Base-by-base conservation (phyloP, 169 alveolate genomes). In the Cryptosporidium muris region DNA sequence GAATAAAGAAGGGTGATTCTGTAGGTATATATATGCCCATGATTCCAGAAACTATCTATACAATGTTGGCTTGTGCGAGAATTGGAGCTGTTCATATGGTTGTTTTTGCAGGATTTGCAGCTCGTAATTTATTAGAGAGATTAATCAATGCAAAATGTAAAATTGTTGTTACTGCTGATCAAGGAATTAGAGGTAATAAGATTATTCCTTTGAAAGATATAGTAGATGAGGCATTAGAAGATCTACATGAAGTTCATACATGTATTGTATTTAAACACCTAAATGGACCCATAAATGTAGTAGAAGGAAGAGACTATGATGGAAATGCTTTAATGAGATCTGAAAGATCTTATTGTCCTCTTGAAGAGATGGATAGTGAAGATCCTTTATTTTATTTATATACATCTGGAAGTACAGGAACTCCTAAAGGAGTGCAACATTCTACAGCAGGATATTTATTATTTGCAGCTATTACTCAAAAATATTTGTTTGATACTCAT, bases 351-450 rank as follows among this genome's bases (percentile, higher is more conserved):
- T 92, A 93, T 65, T 95, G 98, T 65, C 97, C 97, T 5, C 82
- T 92, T 37, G 98, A 95, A 52, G 93, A 92, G 54, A 95, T 98
- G 95, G 98, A 95, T 90, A 93, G 98, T 85, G 98, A 95, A 58
- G 99, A 96, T 82, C 92, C 95, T 14, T 89, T 97, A 45, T 97
- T 94, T 94, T 90, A 96, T 74, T 60, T 93, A n/a, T 97, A 96
- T 92, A 97, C 99, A 1, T 93, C 98, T 6, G 99, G 99, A 1
- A 95, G 99, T 47, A 97, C 99, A 2, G 99, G 99, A 0, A 91
- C 92, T 52, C 99, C 99, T 25, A 97, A 97, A 90, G 95, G 99
- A 37, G 92, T 97, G 12, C 95, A 97, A 65, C 98, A 96, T 88
- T 92, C 96, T 16, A 94, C 97, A 1, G 97, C 94, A n/a, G 99